Percentiles rank a stretch among this genome's conserved stretches.
phyloP scores from a whole-genome alignment of 2,329 filamentous ascomycete genomes.

The Drechslera avenae region DNA sequence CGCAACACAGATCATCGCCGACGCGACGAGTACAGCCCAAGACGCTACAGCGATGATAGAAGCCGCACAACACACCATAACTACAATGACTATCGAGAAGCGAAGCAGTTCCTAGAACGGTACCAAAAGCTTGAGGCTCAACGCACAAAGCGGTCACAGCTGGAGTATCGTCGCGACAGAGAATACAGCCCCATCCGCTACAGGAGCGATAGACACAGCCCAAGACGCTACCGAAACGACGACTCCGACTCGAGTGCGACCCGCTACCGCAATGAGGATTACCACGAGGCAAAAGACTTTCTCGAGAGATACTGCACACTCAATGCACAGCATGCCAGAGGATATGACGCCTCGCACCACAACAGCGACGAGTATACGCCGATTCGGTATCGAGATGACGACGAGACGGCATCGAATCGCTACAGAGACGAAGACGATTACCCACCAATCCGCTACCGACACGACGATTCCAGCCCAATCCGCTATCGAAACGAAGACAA shows the following conservation, averaged over 20 bases:
- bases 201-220: too few relatives aligned
- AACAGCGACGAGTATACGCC: neutral
- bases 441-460: neutral
- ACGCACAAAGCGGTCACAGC: neutral
- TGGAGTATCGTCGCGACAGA: neutral
- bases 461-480: neutral
- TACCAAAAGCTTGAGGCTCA: slow-evolving; percentile 10
- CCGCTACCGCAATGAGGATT: too few relatives aligned
- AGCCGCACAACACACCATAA: too few relatives aligned
- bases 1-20: too few relatives aligned
- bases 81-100: neutral
- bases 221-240: too few relatives aligned
- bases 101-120: neutral
- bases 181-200: neutral
- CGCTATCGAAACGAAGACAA: neutral
- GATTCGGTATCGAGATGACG: too few relatives aligned
- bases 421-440: too few relatives aligned
- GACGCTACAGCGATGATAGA: too few relatives aligned
- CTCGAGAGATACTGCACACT: neutral
- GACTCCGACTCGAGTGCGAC: too few relatives aligned
- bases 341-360: neutral
- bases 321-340: neutral
- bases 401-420: too few relatives aligned
- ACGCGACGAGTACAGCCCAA: too few relatives aligned
- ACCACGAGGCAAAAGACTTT: neutral